phyloP scores from a whole-genome alignment of 148 eudicot genomes.

The Nepenthes mirabilis region DNA sequence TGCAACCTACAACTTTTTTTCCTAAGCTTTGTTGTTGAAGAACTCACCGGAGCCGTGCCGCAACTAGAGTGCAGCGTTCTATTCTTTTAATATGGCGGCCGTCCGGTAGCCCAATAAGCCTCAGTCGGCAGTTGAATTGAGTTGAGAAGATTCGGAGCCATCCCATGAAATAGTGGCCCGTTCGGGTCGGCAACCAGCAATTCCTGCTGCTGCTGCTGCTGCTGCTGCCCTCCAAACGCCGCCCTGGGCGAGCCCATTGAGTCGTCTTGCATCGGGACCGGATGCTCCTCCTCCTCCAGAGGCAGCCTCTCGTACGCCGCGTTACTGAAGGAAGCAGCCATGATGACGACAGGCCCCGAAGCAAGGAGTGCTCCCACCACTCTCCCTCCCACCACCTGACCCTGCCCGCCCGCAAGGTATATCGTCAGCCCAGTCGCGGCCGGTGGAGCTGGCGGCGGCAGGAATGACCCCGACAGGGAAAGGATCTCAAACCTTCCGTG shows the following conservation, averaged over 20 bases:
- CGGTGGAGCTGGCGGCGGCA: constrained; percentile 85
- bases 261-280: constrained; percentile 26
- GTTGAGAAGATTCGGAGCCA: constrained; percentile 56
- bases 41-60: neutral
- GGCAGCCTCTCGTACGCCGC: constrained; percentile 86
- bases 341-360: constrained; percentile 64
- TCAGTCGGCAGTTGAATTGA: constrained; percentile 53
- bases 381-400: constrained; percentile 80
- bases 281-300: constrained; percentile 54
- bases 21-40: neutral
- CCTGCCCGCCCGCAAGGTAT: constrained; percentile 75
- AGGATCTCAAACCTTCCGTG: constrained; percentile 84
- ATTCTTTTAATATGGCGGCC: constrained; percentile 25
- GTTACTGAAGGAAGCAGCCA: constrained; percentile 84
- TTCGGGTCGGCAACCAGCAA: constrained; percentile 16
- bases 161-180: constrained; percentile 51
- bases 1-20: constrained; percentile 1
- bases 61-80: too few relatives aligned
- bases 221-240: constrained; percentile 5
- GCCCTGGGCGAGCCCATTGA: constrained; percentile 26
- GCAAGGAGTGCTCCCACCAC: constrained; percentile 64
- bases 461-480: constrained; percentile 59
- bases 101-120: constrained; percentile 41
- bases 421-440: constrained; percentile 68
- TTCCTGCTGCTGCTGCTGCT: constrained; percentile 15